These are phyloP conservation scores for Blastobotrys elegans DNA, from an alignment of 1,139 yeast species.

Conservation along the genomic window DNA sequence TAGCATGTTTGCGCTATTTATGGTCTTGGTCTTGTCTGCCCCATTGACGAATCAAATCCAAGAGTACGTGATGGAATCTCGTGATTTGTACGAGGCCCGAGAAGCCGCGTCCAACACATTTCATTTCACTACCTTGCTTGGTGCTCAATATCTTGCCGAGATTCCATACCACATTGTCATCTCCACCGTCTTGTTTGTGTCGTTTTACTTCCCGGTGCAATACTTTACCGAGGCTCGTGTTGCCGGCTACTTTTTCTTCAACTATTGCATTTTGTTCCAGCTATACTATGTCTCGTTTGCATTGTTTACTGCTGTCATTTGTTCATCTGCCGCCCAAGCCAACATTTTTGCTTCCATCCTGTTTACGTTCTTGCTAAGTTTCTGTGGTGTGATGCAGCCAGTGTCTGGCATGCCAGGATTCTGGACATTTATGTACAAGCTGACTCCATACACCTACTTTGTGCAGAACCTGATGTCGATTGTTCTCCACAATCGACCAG, in stretches of 20 bases:
- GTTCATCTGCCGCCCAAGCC: conserved; percentile 45
- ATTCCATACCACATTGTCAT: conserved; percentile 37
- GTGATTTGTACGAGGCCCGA: conserved; percentile 57
- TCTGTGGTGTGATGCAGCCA: conserved; percentile 58
- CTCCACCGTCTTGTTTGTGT: conserved; percentile 30
- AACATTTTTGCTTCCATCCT: conserved; percentile 44
- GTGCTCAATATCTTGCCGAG: conserved; percentile 41
- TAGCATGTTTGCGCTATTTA: conserved; percentile 43
- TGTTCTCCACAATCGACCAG: conserved; percentile 41
- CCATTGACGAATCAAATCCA: conserved; percentile 56
- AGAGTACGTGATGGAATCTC: conserved; percentile 40
- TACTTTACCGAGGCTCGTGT: conserved; percentile 37
- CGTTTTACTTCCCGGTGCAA: conserved; percentile 41
- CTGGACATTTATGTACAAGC: conserved; percentile 53
- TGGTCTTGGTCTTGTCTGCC: conserved; percentile 48
- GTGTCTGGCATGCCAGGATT: conserved; percentile 47
- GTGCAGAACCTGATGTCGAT: conserved; percentile 44
- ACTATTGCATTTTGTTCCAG: conserved; percentile 43
- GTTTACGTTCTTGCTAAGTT: conserved; percentile 45
- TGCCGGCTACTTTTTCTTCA: conserved; percentile 44
- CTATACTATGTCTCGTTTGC: conserved; percentile 44
- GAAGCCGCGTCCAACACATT: conserved; percentile 56
- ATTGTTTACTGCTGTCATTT: conserved; percentile 42
- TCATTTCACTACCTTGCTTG: conserved; percentile 48
- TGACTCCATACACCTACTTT: conserved; percentile 54